Evolutionary conservation across 139 green algal genomes (phyloP), one percentile per base, ranked within the genome.

Genomic region (Chlorokybus atmophyticus): DNA sequence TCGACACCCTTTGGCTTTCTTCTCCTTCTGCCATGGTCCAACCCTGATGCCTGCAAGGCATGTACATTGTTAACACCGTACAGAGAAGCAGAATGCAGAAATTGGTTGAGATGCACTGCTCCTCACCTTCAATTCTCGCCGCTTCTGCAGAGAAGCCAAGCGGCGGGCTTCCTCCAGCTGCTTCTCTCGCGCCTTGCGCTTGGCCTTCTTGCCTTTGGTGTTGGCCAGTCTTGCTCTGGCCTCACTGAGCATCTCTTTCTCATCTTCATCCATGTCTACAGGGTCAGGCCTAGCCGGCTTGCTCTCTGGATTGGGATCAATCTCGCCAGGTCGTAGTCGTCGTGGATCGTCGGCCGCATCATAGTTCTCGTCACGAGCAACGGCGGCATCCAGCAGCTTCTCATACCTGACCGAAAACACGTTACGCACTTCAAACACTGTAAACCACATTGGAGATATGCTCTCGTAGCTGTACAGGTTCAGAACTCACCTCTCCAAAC

Each of bases 171-270:
- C 92, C 73, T 99, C 92, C 42, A 99, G 79, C 78, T 93, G 71
- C 72, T 93, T 91, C 73, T 99, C 92, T 8, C 92, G 70, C 29
- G 87, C 87, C 71, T 97, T 97, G 35, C 92, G 78, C 80, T 99
- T 99, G 29, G 92, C 92, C 66, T 99, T 99, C 76, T 99, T 99
- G 59, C 92, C 92, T 38, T 87, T 87, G 27, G 92, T 99, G 76
- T 99, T 99, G 10, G 92, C 92, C 57, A 99, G 74, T 24, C 92
- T 44, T 19, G 92, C 92, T 0, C 92, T 68, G 1, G 92, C 92
- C 69, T 99, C 92, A 30, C 75, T 82, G 21, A 99, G 81, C 92
- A 99, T 99, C 77, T 99, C 92, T 73, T 95, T 97, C 71, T 99
- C 92, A 29, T 99, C 92, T 64, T 99, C 92, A 47, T 97, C 91